Evolutionary conservation across 805 yeast genomes (phyloP).

Genomic region (Clavispora asparagi): DNA sequence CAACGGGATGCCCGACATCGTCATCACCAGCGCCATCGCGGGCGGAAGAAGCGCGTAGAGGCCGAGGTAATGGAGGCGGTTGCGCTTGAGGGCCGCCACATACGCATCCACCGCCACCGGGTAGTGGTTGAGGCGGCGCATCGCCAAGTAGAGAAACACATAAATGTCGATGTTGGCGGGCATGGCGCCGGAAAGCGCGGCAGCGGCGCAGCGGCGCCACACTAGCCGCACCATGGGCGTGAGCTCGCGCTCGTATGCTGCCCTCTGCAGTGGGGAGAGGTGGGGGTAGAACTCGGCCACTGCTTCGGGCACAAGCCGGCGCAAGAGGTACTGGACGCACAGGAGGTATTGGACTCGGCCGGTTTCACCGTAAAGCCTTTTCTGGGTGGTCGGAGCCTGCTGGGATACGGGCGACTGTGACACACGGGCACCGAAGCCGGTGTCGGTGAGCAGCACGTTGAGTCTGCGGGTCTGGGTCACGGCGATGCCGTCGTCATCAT

Average conservation of each 20-base stretch:
- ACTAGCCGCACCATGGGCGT: slow-evolving; percentile 20
- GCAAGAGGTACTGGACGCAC: slow-evolving; percentile 48
- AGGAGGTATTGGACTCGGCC: slow-evolving; percentile 41
- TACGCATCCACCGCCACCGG: slow-evolving; percentile 52
- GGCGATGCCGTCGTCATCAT: slow-evolving; percentile 73
- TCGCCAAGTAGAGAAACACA: slow-evolving; percentile 46
- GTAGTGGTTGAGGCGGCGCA: slow-evolving; percentile 37
- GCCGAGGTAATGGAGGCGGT: slow-evolving; percentile 46
- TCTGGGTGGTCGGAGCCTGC: not conserved
- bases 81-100: slow-evolving; percentile 34
- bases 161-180: slow-evolving; percentile 27
- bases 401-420: not conserved
- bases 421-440: slow-evolving; percentile 15
- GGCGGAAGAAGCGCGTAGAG: slow-evolving; percentile 38
- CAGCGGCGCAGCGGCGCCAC: slow-evolving; percentile 24
- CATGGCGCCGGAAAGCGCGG: not conserved
- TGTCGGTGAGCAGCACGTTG: slow-evolving; percentile 38
- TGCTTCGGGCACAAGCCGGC: slow-evolving; percentile 25
- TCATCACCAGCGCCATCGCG: slow-evolving; percentile 30
- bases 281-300: slow-evolving; percentile 6
- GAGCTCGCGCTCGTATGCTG: slow-evolving; percentile 5
- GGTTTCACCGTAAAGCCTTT: slow-evolving; percentile 41
- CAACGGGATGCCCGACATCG: slow-evolving; percentile 28
- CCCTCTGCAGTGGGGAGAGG: slow-evolving; percentile 5
- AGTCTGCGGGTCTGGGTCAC: slow-evolving; percentile 50